phyloP scores from a whole-genome alignment of 1,139 yeast genomes.

The Saccharomyces uvarum region DNA sequence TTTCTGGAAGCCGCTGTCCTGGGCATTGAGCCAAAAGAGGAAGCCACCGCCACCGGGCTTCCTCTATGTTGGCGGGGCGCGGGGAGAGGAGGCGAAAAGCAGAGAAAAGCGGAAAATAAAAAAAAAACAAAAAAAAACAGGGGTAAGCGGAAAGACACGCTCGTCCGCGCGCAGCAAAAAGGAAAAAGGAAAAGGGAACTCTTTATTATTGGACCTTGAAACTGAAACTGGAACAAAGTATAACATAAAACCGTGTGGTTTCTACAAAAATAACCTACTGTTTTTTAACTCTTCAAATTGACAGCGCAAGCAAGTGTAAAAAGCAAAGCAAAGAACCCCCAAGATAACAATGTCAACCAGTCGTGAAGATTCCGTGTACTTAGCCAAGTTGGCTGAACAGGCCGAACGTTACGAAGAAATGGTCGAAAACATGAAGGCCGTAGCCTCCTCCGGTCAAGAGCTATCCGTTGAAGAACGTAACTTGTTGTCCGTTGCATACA shows the following conservation, averaged over 20 bases:
- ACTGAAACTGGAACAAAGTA: not conserved
- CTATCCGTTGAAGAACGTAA: constrained; percentile 96
- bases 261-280: not conserved
- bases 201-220: not conserved
- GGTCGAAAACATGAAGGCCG: constrained; percentile 98
- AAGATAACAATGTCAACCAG: constrained; percentile 54
- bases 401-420: constrained; percentile 99
- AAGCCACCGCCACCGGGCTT: not conserved
- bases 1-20: not conserved
- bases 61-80: constrained; percentile 4
- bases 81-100: constrained; percentile 1
- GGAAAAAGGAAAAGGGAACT: not conserved
- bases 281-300: not conserved
- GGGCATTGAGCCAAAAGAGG: not conserved
- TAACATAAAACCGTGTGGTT: not conserved
- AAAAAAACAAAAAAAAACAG: not conserved
- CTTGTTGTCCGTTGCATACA: constrained; percentile 92
- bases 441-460: constrained; percentile 93
- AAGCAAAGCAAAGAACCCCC: not conserved
- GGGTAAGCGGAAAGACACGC: not conserved
- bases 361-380: constrained; percentile 97
- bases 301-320: not conserved
- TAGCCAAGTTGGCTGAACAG: constrained; percentile 98
- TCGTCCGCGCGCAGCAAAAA: not conserved
- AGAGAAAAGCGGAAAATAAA: not conserved